Evolutionary conservation across 495 filamentous ascomycete species (phyloP).

Genomic region (Hyphodiscus hymeniophilus): DNA sequence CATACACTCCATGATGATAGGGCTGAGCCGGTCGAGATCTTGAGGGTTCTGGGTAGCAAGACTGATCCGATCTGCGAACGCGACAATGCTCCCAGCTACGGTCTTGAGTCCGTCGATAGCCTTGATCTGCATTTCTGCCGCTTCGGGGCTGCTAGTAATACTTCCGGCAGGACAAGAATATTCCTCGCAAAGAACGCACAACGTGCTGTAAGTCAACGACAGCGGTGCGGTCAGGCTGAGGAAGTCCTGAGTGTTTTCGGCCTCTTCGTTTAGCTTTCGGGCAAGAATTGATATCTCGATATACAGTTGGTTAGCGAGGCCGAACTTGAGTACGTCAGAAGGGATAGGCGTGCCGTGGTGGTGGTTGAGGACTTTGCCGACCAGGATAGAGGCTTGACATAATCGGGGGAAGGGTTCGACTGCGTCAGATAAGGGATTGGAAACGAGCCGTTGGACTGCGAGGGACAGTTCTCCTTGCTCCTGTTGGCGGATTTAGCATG

Average conservation of each 20-base stretch:
- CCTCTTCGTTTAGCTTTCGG: slow-evolving; percentile 14
- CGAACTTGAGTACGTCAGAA: slow-evolving; percentile 12
- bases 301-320: slow-evolving; percentile 20
- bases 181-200: slow-evolving; percentile 19
- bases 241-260: slow-evolving; percentile 3
- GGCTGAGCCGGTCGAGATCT: slow-evolving; percentile 21
- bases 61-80: slow-evolving; percentile 18
- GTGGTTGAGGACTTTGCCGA: slow-evolving; percentile 31
- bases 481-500: slow-evolving; percentile 7
- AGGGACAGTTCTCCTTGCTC: slow-evolving; percentile 14
- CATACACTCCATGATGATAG: slow-evolving; percentile 27
- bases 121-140: slow-evolving; percentile 13
- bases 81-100: slow-evolving; percentile 15
- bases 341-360: slow-evolving; percentile 13
- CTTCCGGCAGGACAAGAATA: slow-evolving; percentile 11
- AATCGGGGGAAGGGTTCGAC: slow-evolving; percentile 30
- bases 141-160: neutral
- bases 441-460: slow-evolving; percentile 1
- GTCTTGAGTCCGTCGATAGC: slow-evolving; percentile 24
- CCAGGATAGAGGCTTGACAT: slow-evolving; percentile 32
- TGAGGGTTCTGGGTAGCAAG: slow-evolving; percentile 2
- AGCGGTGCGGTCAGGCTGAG: slow-evolving; percentile 10
- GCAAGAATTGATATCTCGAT: slow-evolving; percentile 17
- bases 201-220: slow-evolving; percentile 9
- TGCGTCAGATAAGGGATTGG: slow-evolving; percentile 14